Conservation (phyloP, 306 rosid species). For the Acacia confusa region DNA sequence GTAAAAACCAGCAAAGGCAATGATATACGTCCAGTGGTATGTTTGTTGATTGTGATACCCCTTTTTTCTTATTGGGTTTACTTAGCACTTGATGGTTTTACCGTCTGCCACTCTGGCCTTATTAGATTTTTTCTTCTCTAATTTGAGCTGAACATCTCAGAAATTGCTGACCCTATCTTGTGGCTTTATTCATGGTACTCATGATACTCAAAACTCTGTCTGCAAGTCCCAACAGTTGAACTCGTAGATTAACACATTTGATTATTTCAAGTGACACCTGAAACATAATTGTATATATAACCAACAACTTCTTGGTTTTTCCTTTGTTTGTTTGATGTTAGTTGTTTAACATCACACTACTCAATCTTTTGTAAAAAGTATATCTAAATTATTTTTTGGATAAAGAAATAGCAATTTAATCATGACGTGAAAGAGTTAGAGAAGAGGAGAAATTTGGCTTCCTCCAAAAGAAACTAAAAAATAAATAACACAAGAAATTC, state of each 20-base stretch:
- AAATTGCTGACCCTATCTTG: not conserved
- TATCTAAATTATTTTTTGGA: not conserved
- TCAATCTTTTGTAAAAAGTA: not conserved
- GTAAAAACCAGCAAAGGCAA: slow-evolving; percentile 58
- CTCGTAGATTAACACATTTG: not conserved
- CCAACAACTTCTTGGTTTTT: not conserved
- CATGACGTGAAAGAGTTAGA: not conserved
- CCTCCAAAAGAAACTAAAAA: not conserved
- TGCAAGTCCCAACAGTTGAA: not conserved
- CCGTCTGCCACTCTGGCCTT: not conserved
- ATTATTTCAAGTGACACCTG: not conserved
- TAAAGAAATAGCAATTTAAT: not conserved
- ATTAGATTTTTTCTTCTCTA: not conserved
- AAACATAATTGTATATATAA: not conserved
- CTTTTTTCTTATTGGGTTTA: not conserved
- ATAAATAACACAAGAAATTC: not conserved
- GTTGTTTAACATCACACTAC: not conserved
- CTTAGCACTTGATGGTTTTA: not conserved
- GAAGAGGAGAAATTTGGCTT: not conserved
- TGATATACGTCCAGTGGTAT: slow-evolving; percentile 90
- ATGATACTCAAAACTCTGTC: not conserved
- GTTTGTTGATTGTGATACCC: slow-evolving; percentile 13
- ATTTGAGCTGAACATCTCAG: not conserved
- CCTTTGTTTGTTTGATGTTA: not conserved
- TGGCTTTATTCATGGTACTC: not conserved